phyloP scores from a whole-genome alignment of 108 stramenopile species.

The Cyclostephanos invisitatus region DNA sequence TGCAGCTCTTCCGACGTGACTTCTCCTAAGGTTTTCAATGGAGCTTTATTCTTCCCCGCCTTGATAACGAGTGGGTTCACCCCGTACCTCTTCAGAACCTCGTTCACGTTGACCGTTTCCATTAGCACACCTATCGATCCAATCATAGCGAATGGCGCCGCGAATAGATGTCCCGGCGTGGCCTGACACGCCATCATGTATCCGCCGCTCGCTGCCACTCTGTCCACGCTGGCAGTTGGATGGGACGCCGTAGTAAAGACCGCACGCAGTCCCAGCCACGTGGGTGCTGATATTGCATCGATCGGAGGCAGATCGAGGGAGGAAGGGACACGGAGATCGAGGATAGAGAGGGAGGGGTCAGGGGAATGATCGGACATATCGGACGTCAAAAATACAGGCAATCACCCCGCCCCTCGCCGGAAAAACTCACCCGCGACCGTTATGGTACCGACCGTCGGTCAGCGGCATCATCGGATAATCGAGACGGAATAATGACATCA shows the following conservation, averaged over 20 bases:
- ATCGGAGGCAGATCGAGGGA: too few relatives aligned
- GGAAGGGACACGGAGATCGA: neutral
- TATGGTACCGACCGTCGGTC: neutral
- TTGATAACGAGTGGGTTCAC: slow-evolving; percentile 69
- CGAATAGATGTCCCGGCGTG: slow-evolving; percentile 55
- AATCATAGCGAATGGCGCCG: slow-evolving; percentile 83
- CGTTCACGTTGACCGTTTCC: slow-evolving; percentile 74
- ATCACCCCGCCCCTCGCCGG: too few relatives aligned
- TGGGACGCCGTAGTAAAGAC: neutral
- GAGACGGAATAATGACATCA: neutral
- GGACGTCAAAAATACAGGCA: neutral
- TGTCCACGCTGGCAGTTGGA: slow-evolving; percentile 39
- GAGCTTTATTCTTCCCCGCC: slow-evolving; percentile 78
- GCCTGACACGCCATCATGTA: slow-evolving; percentile 84
- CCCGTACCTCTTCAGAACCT: slow-evolving; percentile 61
- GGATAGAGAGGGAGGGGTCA: neutral
- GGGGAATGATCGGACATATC: neutral
- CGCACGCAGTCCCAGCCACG: neutral
- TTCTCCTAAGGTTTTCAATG: slow-evolving; percentile 60
- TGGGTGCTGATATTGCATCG: neutral
- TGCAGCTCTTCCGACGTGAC: slow-evolving; percentile 63
- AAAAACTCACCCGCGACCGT: neutral
- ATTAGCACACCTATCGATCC: slow-evolving; percentile 78
- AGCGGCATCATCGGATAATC: neutral
- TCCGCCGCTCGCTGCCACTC: slow-evolving; percentile 70